Evolutionary conservation across 805 yeast species (phyloP), one percentile per base, ranked within the genome.

Genomic region (Naumovozyma dairenensis): DNA sequence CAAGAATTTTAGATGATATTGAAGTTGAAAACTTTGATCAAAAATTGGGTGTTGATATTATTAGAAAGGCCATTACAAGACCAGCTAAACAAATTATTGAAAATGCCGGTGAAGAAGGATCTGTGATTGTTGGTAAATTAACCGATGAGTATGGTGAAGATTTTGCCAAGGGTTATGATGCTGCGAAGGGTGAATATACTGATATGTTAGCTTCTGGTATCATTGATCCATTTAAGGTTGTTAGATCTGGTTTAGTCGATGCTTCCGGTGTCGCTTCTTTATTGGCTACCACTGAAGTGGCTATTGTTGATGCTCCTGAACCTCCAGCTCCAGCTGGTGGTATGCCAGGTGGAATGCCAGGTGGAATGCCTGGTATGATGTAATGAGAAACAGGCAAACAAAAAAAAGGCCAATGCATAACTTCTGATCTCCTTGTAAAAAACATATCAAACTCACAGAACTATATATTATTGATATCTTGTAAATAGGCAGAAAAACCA

Each of bases 221-320:
- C 66, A 85, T 89, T 53, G 98, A 92, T 65, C 98, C 98, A 49
- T 85, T 89, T 75, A 89, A 86, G 74, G 97, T 89, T 48, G 96
- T 92, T 40, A 84, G 92, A 71, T 78, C 84, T 53, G 96, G 97
- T 42, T 71, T 92, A 55, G 84, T 84, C 37, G 97, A 92, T 55
- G 97, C 98, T 42, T 74, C 94, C 32, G 95, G 97, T 69, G 96
- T 92, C 43, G 97, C 98, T 31, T 85, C 96, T 20, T 71, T 92
- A 60, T 72, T 92, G 61, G 96, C 97, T 45, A 89, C 97, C 39
- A 89, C 98, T 44, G 98, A 92, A 69, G 93, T 96, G 62, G 96
- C 96, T 44, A 84, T 92, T 55, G 95, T 86, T 39, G 96, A 82
- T 51, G 95, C 93, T 45, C 94, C 96, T 51, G 80, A 76, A 63